Conservation (phyloP, 2,329 filamentous ascomycete species). For the Piedraia hortae region DNA sequence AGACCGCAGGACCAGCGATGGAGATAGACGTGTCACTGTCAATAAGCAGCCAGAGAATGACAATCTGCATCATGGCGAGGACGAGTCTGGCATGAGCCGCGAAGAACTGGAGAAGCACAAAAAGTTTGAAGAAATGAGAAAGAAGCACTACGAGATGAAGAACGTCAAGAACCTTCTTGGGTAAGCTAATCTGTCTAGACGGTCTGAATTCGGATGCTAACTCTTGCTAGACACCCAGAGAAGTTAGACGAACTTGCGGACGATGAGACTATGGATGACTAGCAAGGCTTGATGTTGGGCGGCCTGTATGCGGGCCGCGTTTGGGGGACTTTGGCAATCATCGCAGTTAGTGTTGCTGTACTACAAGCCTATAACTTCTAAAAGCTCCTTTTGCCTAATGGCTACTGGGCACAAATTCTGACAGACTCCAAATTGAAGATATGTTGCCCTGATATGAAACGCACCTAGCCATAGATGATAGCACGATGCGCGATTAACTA, state of each 20-base stretch:
- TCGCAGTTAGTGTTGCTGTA: too few relatives aligned
- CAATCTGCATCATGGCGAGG: slow-evolving; percentile 28
- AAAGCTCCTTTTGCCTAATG: too few relatives aligned
- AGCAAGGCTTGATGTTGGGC: too few relatives aligned
- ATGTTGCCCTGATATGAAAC: slow-evolving; percentile 28
- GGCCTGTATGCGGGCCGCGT: too few relatives aligned
- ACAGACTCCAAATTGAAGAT: too few relatives aligned
- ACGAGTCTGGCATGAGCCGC: slow-evolving; percentile 23
- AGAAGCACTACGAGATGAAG: slow-evolving; percentile 97
- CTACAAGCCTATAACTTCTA: too few relatives aligned
- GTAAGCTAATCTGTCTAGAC: slow-evolving; percentile 16
- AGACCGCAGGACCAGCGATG: slow-evolving; percentile 12
- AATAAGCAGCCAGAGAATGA: slow-evolving; percentile 20
- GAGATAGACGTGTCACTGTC: slow-evolving; percentile 60
- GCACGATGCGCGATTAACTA: slow-evolving; percentile 25
- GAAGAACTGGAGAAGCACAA: slow-evolving; percentile 79
- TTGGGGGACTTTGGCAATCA: too few relatives aligned
- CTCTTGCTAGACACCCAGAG: slow-evolving; percentile 4
- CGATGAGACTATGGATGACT: too few relatives aligned
- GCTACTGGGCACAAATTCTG: too few relatives aligned
- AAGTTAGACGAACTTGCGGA: slow-evolving; percentile 15
- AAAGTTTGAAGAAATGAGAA: slow-evolving; percentile 71
- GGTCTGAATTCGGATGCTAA: slow-evolving; percentile 3
- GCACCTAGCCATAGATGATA: slow-evolving; percentile 16
- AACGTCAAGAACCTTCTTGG: slow-evolving; percentile 72